Base-by-base conservation (phyloP, 2,329 filamentous ascomycete species). In the Dissoconium aciculare region DNA sequence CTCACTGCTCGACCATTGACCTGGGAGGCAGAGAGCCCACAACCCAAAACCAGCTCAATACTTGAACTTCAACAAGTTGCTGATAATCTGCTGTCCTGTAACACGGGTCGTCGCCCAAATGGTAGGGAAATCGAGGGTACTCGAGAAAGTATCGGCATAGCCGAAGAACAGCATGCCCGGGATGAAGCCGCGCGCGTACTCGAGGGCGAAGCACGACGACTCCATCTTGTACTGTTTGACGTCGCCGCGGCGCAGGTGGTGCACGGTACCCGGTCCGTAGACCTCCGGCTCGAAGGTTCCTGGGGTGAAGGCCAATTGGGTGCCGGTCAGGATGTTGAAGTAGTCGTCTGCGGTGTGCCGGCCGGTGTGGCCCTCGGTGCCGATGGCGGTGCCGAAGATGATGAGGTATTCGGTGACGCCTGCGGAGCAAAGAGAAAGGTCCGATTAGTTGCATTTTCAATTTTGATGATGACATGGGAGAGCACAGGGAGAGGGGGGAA, bases 301-400 rank as follows among this genome's bases (percentile, higher is more conserved):
- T 2, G 75, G 71, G 4, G 70, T 66, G 63, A 83, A 85, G 41
- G 82, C 78, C 46, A 71, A 65, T 59, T 92, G 75, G 46, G 74
- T 72, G 46, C 84, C 84, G 17, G 64, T 64, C 17, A 93, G 66
- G 64, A 93, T 92, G 65, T 85, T 72, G 67, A 93, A 93, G 66
- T 89, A 93, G 64, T 93, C 84, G 59, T 92, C 80, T 11, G 83
- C 83, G 9, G 82, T 87, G 66, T 92, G 84, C 30, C 83, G 78
- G 41, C 84, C 84, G 1, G 73, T 72, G 65, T 92, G 83, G 38
- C 84, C 84, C 58, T 91, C 83, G 9, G 84, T 92, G 46, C 83
- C 83, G 44, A 85, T 59, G 6, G 80, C 68, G 1, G 79, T 81
- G 53, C 81, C 82, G 54, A 89, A 91, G 59, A 91, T 74, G 55